Percentiles rank a stretch among this genome's conserved stretches.
Evolutionary conservation across 2,329 filamentous ascomycete genomes (phyloP).

Genomic region (Paracorniculantispora psalliotae): DNA sequence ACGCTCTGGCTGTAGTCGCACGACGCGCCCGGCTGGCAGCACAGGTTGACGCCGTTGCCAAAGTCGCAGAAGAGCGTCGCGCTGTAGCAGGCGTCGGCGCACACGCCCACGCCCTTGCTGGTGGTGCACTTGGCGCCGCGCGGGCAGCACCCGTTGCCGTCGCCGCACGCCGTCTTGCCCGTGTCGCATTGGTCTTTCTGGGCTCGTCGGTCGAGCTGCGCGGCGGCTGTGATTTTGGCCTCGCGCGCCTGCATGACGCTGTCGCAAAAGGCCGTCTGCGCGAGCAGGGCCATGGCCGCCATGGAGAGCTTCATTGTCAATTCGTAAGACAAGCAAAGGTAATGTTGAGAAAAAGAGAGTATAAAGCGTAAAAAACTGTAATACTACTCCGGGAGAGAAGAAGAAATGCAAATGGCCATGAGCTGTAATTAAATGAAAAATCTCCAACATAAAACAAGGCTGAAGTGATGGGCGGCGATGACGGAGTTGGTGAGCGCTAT

Average conservation of each 20-base stretch:
- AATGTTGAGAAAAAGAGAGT: too few species aligned
- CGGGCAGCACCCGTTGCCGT: slow-evolving; percentile 11
- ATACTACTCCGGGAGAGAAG: neutral
- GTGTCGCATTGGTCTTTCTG: neutral
- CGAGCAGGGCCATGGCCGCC: neutral
- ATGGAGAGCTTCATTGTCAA: slow-evolving; percentile 6
- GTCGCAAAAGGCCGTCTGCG: neutral
- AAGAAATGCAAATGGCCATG: neutral
- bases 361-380: too few species aligned
- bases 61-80: slow-evolving; percentile 6
- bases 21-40: slow-evolving; percentile 7
- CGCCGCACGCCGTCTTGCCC: slow-evolving; percentile 9
- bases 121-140: neutral
- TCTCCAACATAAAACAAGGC: neutral
- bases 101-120: slow-evolving; percentile 7
- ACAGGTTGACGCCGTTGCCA: neutral
- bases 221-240: neutral
- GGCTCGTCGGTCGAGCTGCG: neutral
- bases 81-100: neutral
- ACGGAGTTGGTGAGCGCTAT: slow-evolving; percentile 12
- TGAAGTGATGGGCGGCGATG: neutral
- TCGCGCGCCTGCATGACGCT: neutral
- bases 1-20: slow-evolving; percentile 9
- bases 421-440: neutral
- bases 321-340: neutral